Percentiles rank a stretch among this genome's conserved stretches.
phyloP scores from a whole-genome alignment of 257 asterid genomes.

The Ajuga chamaepitys region DNA sequence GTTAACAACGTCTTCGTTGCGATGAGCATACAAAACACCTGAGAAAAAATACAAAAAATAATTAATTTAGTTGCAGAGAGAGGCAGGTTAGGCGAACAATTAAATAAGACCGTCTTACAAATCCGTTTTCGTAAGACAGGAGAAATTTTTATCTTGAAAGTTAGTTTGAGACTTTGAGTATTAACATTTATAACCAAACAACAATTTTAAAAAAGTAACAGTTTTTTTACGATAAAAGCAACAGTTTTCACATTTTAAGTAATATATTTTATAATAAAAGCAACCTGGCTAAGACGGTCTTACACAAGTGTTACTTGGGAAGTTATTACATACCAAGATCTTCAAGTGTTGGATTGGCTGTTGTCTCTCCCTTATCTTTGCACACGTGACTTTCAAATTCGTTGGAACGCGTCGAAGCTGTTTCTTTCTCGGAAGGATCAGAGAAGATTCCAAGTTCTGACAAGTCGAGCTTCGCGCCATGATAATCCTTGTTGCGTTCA shows the following conservation, averaged over 20 bases:
- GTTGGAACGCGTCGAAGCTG: constrained; percentile 7
- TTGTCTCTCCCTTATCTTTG: constrained; percentile 14
- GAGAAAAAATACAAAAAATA: background rate
- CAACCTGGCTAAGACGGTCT: no score
- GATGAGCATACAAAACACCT: constrained; percentile 90
- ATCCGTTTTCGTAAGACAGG: no score
- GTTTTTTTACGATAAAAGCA: no score
- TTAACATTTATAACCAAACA: no score
- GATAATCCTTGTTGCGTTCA: constrained; percentile 12
- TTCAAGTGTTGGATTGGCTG: constrained; percentile 34
- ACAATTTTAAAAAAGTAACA: no score
- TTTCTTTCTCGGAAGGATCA: constrained; percentile 29
- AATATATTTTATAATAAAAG: no score
- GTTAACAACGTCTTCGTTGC: constrained; percentile 83
- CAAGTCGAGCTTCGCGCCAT: constrained; percentile 21
- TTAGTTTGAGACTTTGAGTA: no score
- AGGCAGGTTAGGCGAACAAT: background rate
- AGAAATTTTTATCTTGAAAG: no score
- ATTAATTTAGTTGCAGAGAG: background rate
- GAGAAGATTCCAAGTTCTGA: constrained; percentile 27
- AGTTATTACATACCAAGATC: constrained; percentile 53
- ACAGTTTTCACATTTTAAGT: no score
- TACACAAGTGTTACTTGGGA: no score
- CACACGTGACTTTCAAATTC: constrained; percentile 21
- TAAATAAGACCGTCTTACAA: no score